Evolutionary conservation across 2,329 filamentous ascomycete genomes (phyloP).

Genomic region (Achaetomium macrosporum): DNA sequence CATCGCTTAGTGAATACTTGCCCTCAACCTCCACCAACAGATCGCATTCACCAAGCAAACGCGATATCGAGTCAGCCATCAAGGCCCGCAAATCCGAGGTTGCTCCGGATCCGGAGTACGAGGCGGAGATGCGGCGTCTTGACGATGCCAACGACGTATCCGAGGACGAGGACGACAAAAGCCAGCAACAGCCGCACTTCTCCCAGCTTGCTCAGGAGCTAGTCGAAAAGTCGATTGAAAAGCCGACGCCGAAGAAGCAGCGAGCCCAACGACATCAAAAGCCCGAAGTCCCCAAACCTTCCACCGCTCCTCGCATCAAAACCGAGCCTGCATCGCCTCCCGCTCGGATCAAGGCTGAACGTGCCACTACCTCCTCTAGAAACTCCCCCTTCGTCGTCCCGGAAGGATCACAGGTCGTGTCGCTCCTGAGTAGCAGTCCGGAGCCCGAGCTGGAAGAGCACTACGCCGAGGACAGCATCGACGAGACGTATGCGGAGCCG

Average conservation of each 20-base stretch:
- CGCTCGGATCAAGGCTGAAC: neutral
- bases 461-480: slow-evolving; percentile 37
- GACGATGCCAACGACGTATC: slow-evolving; percentile 30
- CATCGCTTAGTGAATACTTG: slow-evolving; percentile 37
- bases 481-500: slow-evolving; percentile 26
- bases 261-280: neutral
- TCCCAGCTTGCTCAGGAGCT: slow-evolving; percentile 16
- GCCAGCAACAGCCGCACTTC: neutral
- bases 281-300: neutral
- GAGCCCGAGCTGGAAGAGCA: slow-evolving; percentile 32
- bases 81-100: slow-evolving; percentile 26
- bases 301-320: slow-evolving; percentile 7
- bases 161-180: slow-evolving; percentile 25
- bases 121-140: slow-evolving; percentile 40
- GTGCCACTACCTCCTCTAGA: neutral
- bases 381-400: slow-evolving; percentile 28
- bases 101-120: slow-evolving; percentile 34
- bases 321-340: slow-evolving; percentile 2
- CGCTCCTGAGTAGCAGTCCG: slow-evolving; percentile 31
- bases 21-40: slow-evolving; percentile 32
- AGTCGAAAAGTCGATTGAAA: slow-evolving; percentile 20
- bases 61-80: slow-evolving; percentile 25
- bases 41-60: slow-evolving; percentile 23
- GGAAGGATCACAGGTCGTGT: slow-evolving; percentile 33
- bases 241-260: slow-evolving; percentile 13